Percentiles rank a stretch among this genome's conserved stretches.
Conservation (phyloP, 352 stramenopile genomes). For the Globisporangium radiosum region DNA sequence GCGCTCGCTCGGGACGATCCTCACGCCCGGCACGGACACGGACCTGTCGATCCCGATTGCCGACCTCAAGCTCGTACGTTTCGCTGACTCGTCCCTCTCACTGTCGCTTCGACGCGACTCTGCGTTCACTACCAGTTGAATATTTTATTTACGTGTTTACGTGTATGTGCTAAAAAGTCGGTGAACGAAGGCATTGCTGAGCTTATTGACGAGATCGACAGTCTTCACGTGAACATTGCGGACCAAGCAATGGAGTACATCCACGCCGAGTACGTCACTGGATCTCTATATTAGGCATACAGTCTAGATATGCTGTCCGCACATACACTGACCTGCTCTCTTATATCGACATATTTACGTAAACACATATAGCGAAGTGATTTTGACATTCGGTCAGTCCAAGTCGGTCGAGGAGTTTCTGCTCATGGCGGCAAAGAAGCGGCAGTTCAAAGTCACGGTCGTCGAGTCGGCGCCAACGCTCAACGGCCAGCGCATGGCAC, state of each 20-base stretch:
- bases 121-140: not conserved
- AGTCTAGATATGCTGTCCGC: not conserved
- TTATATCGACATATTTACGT: not conserved
- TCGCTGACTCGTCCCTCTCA: not conserved
- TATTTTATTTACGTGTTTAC: not conserved
- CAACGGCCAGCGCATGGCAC: conserved; percentile 88
- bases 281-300: not conserved
- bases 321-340: not conserved
- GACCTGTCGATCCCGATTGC: conserved; percentile 80
- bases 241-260: conserved; percentile 96
- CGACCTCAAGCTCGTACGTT: conserved; percentile 67
- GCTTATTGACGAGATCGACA: conserved; percentile 94
- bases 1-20: conserved; percentile 72
- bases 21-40: conserved; percentile 73
- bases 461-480: conserved; percentile 91
- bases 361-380: conserved; percentile 79
- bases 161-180: conserved; percentile 29
- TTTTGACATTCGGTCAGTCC: conserved; percentile 93
- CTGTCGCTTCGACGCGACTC: not conserved
- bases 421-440: conserved; percentile 86
- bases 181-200: conserved; percentile 94
- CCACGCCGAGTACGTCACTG: conserved; percentile 85
- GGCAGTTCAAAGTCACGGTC: conserved; percentile 95
- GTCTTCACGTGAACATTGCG: conserved; percentile 94
- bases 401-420: conserved; percentile 90